Evolutionary conservation across 192 early-diverging fungal species (phyloP).

Genomic region (Chytriomyces confervae): DNA sequence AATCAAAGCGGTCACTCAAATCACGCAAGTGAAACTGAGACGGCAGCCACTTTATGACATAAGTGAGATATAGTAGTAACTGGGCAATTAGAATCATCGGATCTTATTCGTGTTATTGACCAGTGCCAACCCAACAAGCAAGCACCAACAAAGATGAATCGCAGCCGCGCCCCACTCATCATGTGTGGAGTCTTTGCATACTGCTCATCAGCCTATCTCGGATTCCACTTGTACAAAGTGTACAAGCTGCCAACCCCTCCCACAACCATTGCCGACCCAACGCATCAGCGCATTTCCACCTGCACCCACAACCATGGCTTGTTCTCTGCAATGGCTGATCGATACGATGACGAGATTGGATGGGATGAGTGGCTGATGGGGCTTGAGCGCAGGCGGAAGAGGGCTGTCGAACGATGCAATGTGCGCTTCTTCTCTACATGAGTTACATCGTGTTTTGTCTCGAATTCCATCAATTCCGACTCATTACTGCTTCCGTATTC

Average conservation of each 20-base stretch:
- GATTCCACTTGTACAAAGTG: constrained; percentile 48
- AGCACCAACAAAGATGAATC: too few species aligned
- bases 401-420: constrained; percentile 54
- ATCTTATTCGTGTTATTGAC: too few species aligned
- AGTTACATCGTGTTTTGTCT: not conserved
- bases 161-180: constrained; percentile 8
- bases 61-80: too few species aligned
- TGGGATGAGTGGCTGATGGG: constrained; percentile 70
- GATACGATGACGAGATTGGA: constrained; percentile 64
- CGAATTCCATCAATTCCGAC: not conserved
- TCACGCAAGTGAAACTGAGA: too few species aligned
- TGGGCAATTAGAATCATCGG: too few species aligned
- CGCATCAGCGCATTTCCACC: constrained; percentile 11
- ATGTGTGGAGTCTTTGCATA: constrained; percentile 36
- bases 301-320: constrained; percentile 27
- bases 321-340: constrained; percentile 55
- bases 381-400: constrained; percentile 52
- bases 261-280: constrained; percentile 32
- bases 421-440: constrained; percentile 23
- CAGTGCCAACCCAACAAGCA: too few species aligned
- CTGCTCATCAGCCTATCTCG: constrained; percentile 35
- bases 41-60: too few species aligned
- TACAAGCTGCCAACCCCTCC: constrained; percentile 36
- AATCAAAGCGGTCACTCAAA: too few species aligned
- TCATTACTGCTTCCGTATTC: too few species aligned